These are phyloP conservation scores for Hyphodiscus hymeniophilus DNA, from an alignment of 495 filamentous ascomycete genomes.

Conservation along the genomic window DNA sequence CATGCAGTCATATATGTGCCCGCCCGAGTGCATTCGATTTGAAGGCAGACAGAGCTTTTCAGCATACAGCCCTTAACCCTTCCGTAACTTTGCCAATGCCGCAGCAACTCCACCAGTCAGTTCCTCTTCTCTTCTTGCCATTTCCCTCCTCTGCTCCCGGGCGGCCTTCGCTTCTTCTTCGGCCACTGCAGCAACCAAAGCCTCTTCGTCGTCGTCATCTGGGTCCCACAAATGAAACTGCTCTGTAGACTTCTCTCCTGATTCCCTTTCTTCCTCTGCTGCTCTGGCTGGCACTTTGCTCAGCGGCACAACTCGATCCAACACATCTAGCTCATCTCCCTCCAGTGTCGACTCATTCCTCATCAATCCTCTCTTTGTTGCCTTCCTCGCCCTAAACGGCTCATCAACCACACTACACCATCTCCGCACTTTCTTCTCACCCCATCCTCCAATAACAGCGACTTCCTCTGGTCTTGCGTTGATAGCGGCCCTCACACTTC, in stretches of 20 bases:
- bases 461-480: conserved; percentile 85
- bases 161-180: conserved; percentile 23
- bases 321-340: conserved; percentile 17
- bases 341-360: conserved; percentile 15
- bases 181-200: conserved; percentile 37
- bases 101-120: conserved; percentile 45
- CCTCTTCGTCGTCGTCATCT: conserved; percentile 44
- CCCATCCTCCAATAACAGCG: conserved; percentile 77
- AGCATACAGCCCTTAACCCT: no score
- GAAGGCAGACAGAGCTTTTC: no score
- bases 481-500: conserved; percentile 73
- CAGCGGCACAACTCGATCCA: conserved; percentile 32
- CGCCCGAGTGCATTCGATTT: no score
- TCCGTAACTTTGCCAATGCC: conserved; percentile 42
- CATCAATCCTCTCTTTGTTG: conserved; percentile 50
- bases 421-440: conserved; percentile 82
- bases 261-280: conserved; percentile 24
- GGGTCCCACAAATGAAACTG: conserved; percentile 17
- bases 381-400: conserved; percentile 68
- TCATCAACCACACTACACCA: conserved; percentile 79
- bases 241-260: conserved; percentile 15
- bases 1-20: no score
- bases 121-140: conserved; percentile 24
- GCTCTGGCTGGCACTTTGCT: conserved; percentile 29
- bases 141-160: conserved; percentile 25